Evolutionary conservation across 805 yeast genomes (phyloP).

Genomic region (Kockiozyma suomiensis): DNA sequence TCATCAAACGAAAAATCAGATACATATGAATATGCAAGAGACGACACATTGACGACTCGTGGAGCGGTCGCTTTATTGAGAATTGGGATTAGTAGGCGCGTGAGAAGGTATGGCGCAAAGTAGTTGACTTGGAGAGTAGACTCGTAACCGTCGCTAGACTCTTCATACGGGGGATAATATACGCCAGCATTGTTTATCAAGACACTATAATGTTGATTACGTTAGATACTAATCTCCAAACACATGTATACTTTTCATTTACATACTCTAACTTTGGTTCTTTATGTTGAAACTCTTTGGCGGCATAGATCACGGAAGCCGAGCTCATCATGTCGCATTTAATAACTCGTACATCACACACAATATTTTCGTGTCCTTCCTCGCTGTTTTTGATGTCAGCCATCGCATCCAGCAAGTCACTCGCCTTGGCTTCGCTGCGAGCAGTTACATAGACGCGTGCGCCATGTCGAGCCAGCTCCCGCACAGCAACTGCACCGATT

Average conservation of each 20-base stretch:
- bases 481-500: conserved; percentile 30
- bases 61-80: conserved; percentile 24
- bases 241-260: too few species aligned
- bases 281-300: conserved; percentile 18
- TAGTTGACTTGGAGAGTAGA: conserved; percentile 79
- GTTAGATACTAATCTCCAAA: too few species aligned
- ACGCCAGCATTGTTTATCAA: conserved; percentile 79
- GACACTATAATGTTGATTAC: conserved; percentile 45
- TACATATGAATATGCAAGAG: conserved; percentile 13
- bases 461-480: conserved; percentile 29
- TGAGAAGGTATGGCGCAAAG: conserved; percentile 70
- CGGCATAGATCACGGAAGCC: conserved; percentile 6
- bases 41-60: conserved; percentile 28
- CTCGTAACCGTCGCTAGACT: conserved; percentile 73
- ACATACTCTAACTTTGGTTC: conserved; percentile 47
- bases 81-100: conserved; percentile 45
- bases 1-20: conserved; percentile 20
- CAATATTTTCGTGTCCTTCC: neutral
- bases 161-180: conserved; percentile 69
- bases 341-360: neutral
- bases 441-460: conserved; percentile 28
- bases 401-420: conserved; percentile 7
- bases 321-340: conserved; percentile 16
- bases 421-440: conserved; percentile 21
- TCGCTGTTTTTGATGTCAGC: neutral